Conservation (phyloP, 2,329 filamentous ascomycete genomes). For the Beauveria brongniartii region DNA sequence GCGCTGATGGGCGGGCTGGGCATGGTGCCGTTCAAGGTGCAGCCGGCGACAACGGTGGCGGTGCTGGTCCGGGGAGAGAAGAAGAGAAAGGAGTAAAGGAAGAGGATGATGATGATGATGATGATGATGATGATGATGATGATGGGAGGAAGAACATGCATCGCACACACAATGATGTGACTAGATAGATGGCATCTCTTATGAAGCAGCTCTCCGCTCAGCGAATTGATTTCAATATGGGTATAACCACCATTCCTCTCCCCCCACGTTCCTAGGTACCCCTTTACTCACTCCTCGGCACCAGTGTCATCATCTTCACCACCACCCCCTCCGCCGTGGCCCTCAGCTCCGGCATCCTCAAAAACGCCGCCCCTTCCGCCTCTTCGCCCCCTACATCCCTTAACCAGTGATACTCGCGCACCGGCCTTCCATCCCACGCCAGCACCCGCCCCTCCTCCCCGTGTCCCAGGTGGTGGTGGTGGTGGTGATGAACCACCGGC, state of each 20-base stretch:
- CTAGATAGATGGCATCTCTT: too few relatives aligned
- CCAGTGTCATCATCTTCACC: conserved; percentile 8
- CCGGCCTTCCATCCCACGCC: conserved; percentile 2
- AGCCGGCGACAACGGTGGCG: conserved; percentile 45
- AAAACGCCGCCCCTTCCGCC: neutral
- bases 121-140: neutral
- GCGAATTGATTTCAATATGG: neutral
- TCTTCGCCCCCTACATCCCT: neutral
- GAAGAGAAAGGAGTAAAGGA: neutral
- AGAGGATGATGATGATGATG: neutral
- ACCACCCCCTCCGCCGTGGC: conserved; percentile 4
- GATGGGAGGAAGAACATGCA: too few relatives aligned
- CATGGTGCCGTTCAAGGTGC: conserved; percentile 36
- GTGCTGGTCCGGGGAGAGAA: conserved; percentile 42
- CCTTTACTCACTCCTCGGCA: neutral
- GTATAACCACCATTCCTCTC: neutral
- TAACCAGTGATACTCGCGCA: conserved; percentile 1
- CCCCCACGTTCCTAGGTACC: neutral
- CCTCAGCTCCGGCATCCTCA: neutral
- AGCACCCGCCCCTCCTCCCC: neutral
- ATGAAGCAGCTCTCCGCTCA: too few relatives aligned
- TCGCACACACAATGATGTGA: too few relatives aligned
- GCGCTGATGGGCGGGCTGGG: conserved; percentile 34
- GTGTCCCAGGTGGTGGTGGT: too few relatives aligned
- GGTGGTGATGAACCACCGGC: neutral